Conservation (phyloP, 768 basidiomycete genomes). For the Lentinus tigrinus region DNA sequence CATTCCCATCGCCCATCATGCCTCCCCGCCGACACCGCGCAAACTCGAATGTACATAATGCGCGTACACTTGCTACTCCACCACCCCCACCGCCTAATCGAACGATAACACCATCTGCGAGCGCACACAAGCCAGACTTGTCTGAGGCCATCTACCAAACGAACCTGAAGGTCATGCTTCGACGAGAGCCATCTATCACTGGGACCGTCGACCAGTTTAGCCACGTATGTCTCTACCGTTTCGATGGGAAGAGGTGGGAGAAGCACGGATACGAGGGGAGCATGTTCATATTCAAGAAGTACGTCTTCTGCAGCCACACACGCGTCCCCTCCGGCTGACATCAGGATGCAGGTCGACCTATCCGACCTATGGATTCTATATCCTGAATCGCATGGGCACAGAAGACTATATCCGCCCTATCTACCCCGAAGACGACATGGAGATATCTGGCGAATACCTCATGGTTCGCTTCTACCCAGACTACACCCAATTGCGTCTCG, state of each 20-base stretch:
- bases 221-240: conserved; percentile 80
- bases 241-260: conserved; percentile 74
- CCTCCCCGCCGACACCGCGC: conserved; percentile 27
- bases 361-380: conserved; percentile 82
- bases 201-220: conserved; percentile 87
- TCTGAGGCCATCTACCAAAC: conserved; percentile 49
- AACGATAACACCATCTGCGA: conserved; percentile 15
- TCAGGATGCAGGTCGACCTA: conserved; percentile 55
- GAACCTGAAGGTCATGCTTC: conserved; percentile 79
- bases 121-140: conserved; percentile 20
- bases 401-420: conserved; percentile 75
- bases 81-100: conserved; percentile 11
- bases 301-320: conserved; percentile 23
- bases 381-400: conserved; percentile 78
- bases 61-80: conserved; percentile 7
- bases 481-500: conserved; percentile 47
- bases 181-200: conserved; percentile 75
- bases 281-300: conserved; percentile 89
- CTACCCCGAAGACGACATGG: conserved; percentile 76
- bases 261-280: conserved; percentile 85
- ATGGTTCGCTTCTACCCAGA: conserved; percentile 76
- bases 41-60: conserved; percentile 18
- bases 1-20: conserved; percentile 14
- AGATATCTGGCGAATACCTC: conserved; percentile 59
- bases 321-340: not conserved